Evolutionary conservation across 139 green algal genomes (phyloP).

Genomic region (Micractinium sp.): DNA sequence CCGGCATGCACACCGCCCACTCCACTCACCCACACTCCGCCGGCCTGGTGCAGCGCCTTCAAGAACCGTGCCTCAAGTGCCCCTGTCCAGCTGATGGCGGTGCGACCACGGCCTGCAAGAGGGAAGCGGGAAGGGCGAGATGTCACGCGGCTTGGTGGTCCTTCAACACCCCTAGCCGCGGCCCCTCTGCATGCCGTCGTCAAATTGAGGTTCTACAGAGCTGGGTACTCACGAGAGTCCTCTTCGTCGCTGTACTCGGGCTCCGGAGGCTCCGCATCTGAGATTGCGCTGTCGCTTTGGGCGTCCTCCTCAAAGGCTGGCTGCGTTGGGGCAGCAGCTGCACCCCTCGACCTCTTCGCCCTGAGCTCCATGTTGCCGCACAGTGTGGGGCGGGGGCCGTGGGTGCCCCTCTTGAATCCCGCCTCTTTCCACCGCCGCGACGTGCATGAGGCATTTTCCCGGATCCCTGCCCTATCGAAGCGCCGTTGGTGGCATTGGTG

Average conservation of each 20-base stretch:
- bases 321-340: no score
- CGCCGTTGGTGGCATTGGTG: no score
- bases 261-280: neutral
- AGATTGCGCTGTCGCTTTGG: neutral
- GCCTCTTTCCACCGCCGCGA: no score
- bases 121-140: no score
- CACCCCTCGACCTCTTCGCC: neutral
- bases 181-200: neutral
- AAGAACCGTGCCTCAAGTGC: constrained; percentile 26
- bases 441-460: no score
- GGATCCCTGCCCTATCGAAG: no score
- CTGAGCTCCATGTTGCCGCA: neutral
- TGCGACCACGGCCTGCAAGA: constrained; percentile 2
- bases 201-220: neutral
- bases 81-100: neutral
- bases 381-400: no score
- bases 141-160: neutral
- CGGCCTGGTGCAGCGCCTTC: constrained; percentile 21
- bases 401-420: no score
- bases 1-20: neutral
- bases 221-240: neutral
- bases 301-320: neutral
- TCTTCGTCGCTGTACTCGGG: constrained; percentile 8
- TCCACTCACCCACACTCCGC: constrained; percentile 27
- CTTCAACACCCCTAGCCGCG: neutral